Evolutionary conservation across 169 alveolate species (phyloP), one percentile per base, ranked within the genome.

Genomic region (Plasmodium adleri): DNA sequence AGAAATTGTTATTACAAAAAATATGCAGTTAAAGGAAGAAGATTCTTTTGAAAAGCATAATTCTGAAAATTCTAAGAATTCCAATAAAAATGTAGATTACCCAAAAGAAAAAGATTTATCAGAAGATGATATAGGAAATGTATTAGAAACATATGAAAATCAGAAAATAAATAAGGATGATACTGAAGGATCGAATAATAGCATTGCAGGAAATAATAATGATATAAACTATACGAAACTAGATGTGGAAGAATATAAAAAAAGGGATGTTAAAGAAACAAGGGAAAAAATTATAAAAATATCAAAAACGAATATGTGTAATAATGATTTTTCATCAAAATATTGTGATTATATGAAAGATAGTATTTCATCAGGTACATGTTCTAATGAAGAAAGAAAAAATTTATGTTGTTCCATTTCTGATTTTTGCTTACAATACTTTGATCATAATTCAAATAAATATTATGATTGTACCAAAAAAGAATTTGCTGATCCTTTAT

Each of bases 321-420:
- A 5, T 62, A 67, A 63, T 28, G 88, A 63, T 0, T 20, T 76
- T 76, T 76, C 88, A 15, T 76, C 88, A 64, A 50, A 76, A 43
- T 76, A 63, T 76, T 76, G 88, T 67, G 88, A 76, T 24, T 76
- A 43, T 64, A 47, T 76, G 68, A 76, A 32, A 66, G 70, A 76
- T 22, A 43, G 47, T 20, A 76, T 76, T 43, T 76, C 88, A 43
- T 76, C 68, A 50, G 88, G 88, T 32, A 62, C 15, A 49, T 76
- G 88, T 39, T 56, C 88, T 63, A 58, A 76, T 39, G 75, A 32
- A 22, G 64, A 52, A 68, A 76, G 75, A 56, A 62, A 76, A 50
- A 3, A 17, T 49, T 54, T 76, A 43, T 76, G 88, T 13, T 76
- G 88, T 10, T 76, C 88, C 63, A 63, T 76, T 32, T 76, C 88